Base-by-base conservation (phyloP, 352 stramenopile species). In the Phytophthora agathidicida region DNA sequence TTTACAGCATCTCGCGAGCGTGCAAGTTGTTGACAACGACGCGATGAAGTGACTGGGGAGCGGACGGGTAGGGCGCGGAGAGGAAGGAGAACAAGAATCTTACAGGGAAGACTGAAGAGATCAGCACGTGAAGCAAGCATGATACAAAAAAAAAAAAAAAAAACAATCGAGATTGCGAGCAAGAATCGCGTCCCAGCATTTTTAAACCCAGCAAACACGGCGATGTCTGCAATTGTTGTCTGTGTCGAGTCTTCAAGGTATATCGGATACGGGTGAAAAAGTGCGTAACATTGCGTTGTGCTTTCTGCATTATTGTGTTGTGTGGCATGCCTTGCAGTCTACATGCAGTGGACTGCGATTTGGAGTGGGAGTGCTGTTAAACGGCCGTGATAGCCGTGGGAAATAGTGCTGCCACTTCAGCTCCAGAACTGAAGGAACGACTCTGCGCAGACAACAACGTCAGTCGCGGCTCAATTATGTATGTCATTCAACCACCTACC, bases 361-460 rank as follows among this genome's bases (percentile, higher is more conserved):
- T 36, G 33, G 36, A n/a, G 31, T 33, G 17, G 19, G 4, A 23
- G 16, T 37, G 32, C 27, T 51, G 30, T 37, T 59, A 66, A 65
- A 55, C 31, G 53, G 57, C 17, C 50, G 27, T 17, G 43, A 56
- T 32, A 65, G 36, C 28, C 28, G 44, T 41, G 75, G 77, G 45
- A 90, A 88, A 33, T 81, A 87, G 27, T 81, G 55, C 9, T 71
- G 65, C 77, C 77, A 89, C 35, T 74, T 70, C 10, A 70, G 39
- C 16, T 85, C 75, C 3, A 89, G 41, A 38, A 86, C 50, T 14
- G 72, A 76, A 20, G 80, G 77, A 17, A 81, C 77, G 23, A 80
- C 58, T 6, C 80, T 89, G 30, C 27, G 4, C 67, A 31, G 35
- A 2, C 23, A 47, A 24, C 19, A 5, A 39, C 24, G 31, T 51